phyloP scores from a whole-genome alignment of 345 rosid species.

The Fremontodendron californicum region DNA sequence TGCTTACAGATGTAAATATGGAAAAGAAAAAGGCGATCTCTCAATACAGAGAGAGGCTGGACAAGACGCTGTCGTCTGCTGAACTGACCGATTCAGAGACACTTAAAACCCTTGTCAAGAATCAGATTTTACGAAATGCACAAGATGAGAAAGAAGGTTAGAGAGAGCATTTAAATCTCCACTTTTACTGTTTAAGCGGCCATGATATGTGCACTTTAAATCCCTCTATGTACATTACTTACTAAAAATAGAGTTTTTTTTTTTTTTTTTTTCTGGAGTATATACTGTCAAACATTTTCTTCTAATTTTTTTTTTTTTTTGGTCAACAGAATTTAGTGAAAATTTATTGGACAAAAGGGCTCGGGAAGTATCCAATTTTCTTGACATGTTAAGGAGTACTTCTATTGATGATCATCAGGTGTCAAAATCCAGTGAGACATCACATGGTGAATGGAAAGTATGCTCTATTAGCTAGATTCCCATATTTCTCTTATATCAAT shows the following conservation, averaged over 20 bases:
- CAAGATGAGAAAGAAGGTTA: constrained; percentile 42
- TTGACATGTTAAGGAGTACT: constrained; percentile 85
- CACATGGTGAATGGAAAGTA: constrained; percentile 87
- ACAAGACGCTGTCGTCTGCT: constrained; percentile 66
- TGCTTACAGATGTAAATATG: constrained; percentile 43
- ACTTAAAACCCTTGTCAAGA: constrained; percentile 50
- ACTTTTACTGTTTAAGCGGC: background rate
- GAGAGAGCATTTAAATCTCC: constrained; percentile 15
- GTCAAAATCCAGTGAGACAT: constrained; percentile 34
- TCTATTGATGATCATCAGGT: constrained; percentile 42
- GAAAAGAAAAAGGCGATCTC: constrained; percentile 43
- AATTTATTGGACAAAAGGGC: constrained; percentile 55
- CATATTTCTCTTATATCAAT: background rate
- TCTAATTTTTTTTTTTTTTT: constrained; percentile 10
- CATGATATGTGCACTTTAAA: constrained; percentile 2
- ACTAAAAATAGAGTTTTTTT: constrained; percentile 1
- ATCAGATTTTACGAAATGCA: constrained; percentile 50
- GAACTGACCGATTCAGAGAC: constrained; percentile 52
- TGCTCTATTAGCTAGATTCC: constrained; percentile 16
- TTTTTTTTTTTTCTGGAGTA: constrained; percentile 3
- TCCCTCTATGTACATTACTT: background rate
- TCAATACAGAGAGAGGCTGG: constrained; percentile 70
- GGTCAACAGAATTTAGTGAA: constrained; percentile 48
- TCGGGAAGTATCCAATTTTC: constrained; percentile 54
- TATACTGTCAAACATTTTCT: constrained; percentile 2